Evolutionary conservation across 768 basidiomycete genomes (phyloP).

Genomic region (Trametes gibbosa): DNA sequence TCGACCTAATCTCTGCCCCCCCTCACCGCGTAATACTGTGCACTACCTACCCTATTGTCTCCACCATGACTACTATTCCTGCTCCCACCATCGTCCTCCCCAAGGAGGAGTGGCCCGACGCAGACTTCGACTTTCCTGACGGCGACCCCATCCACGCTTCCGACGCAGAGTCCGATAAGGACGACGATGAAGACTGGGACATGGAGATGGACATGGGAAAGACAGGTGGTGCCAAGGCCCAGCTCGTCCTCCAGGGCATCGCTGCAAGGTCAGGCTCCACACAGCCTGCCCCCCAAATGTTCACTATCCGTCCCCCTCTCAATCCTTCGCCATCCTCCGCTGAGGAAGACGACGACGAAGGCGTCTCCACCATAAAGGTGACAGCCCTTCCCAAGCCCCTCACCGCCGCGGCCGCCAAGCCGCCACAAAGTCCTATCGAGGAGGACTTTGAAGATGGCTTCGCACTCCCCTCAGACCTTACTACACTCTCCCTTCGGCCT

Average conservation of each 20-base stretch:
- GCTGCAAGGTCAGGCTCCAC: conserved; percentile 39
- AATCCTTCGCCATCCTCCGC: conserved; percentile 43
- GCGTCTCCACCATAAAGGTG: conserved; percentile 81
- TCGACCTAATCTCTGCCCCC: conserved; percentile 21
- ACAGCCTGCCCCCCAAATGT: conserved; percentile 37
- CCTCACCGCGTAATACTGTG: conserved; percentile 20
- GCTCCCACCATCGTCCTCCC: conserved; percentile 51
- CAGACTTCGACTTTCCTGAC: conserved; percentile 83
- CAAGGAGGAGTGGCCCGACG: conserved; percentile 83
- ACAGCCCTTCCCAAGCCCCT: conserved; percentile 42
- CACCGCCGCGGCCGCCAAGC: conserved; percentile 16
- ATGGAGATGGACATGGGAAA: conserved; percentile 66
- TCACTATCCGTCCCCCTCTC: conserved; percentile 69
- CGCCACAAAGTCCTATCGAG: conserved; percentile 47
- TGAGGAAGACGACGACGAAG: conserved; percentile 76
- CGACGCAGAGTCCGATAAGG: conserved; percentile 59
- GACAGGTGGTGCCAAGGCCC: conserved; percentile 51
- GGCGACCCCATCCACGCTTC: conserved; percentile 63
- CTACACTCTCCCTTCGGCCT: conserved; percentile 78
- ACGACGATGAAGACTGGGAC: conserved; percentile 79
- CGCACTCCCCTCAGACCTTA: conserved; percentile 75
- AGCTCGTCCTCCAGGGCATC: conserved; percentile 37
- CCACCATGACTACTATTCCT: conserved; percentile 55
- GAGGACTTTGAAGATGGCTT: conserved; percentile 87
- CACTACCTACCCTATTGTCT: conserved; percentile 17